Evolutionary conservation across 805 yeast genomes (phyloP), one percentile per base, ranked within the genome.

Genomic region (Metschnikowia henanensis): DNA sequence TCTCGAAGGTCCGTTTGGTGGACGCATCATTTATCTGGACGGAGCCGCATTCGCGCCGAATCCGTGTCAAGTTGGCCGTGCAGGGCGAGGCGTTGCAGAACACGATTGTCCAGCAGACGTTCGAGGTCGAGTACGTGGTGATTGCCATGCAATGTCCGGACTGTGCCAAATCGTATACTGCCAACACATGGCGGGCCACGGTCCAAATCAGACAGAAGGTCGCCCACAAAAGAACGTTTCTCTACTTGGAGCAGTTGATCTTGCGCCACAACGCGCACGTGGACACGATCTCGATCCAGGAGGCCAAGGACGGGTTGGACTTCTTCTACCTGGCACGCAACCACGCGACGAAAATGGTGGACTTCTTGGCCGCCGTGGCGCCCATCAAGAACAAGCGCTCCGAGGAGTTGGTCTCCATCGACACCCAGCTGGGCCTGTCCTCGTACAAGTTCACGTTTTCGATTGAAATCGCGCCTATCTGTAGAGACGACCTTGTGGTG

Each of bases 21-120:
- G 98, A 94, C 69, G 99, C 99, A 2, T 79, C 91, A 5, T 94
- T 91, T 58, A 81, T 95, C 49, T 94, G 99, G 99, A 94, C 99
- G 1, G 99, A 94, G 70, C 99, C 99, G 3, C 99, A 94, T 66
- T 90, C 97, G 21, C 80, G 99, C 66, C 84, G 99, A 73, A 81
- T 92, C 48, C 82, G 90, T 65, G 81, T 95, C 51, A 90, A 91
- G 60, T 69, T 94, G 42, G 89, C 97, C 0, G 96, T 94, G 23
- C 98, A 92, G 67, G 97, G 97, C 53, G 99, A 94, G 65, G 97
- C 97, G 19, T 83, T 90, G 80, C 75, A 84, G 22, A 89, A 88
- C 60, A 88, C 97, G 20, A 86, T 92, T 52, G 81, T 94, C 26
- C 97, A 95, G 62, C 99, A 94, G 69, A 79, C 86, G 20, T 90